These are phyloP conservation scores for Talaromyces sp. DNA, from an alignment of 2,329 filamentous ascomycete genomes.

Conservation along the genomic window DNA sequence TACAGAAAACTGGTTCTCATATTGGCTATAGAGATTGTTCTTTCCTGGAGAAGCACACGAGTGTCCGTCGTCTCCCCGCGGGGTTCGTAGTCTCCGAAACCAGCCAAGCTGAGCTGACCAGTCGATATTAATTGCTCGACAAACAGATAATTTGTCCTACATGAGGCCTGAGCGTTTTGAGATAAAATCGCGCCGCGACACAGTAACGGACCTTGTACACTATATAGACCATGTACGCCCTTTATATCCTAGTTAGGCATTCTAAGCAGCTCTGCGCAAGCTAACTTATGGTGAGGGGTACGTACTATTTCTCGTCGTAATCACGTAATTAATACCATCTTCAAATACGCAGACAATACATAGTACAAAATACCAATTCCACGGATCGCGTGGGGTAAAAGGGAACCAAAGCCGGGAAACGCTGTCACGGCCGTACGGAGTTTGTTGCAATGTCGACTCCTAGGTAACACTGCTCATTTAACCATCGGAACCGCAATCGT, in stretches of 20 bases:
- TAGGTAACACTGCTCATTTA: neutral
- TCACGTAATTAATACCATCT: neutral
- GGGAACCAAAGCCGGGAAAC: neutral
- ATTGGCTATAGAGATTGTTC: neutral
- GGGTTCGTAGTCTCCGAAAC: neutral
- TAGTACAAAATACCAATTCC: neutral
- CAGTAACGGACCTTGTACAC: neutral
- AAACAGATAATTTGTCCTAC: neutral
- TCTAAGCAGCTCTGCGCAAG: neutral
- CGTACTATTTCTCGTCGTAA: neutral
- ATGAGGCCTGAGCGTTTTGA: constrained; percentile 5
- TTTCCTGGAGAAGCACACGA: neutral
- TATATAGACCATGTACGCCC: neutral
- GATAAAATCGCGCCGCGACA: neutral
- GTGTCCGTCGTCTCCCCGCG: neutral
- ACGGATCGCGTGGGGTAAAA: constrained; percentile 7
- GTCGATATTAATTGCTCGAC: neutral
- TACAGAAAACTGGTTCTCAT: neutral
- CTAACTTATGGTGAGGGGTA: neutral
- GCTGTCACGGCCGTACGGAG: constrained; percentile 1
- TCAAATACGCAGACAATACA: neutral
- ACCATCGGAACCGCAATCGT: neutral
- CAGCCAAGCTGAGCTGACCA: neutral
- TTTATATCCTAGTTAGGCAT: neutral
- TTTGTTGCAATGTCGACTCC: neutral